Evolutionary conservation across 352 stramenopile genomes (phyloP).

Genomic region (Pythium rhizo-oryzae): DNA sequence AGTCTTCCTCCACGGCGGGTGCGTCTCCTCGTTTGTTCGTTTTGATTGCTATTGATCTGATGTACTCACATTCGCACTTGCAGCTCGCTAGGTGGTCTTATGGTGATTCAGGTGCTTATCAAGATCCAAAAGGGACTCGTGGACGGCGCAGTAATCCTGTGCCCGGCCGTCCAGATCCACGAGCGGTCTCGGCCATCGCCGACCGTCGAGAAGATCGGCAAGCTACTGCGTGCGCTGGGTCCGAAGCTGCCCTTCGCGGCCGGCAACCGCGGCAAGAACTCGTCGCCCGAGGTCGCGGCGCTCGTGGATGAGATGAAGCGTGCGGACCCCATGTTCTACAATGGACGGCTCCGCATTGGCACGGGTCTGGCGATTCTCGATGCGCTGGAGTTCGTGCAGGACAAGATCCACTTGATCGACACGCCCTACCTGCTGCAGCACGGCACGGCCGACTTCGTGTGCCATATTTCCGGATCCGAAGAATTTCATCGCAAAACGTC

Average conservation of each 20-base stretch:
- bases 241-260: conserved; percentile 69
- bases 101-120: conserved; percentile 60
- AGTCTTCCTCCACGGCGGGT: conserved; percentile 76
- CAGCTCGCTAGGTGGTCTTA: conserved; percentile 72
- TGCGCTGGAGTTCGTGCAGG: conserved; percentile 54
- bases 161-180: conserved; percentile 73
- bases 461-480: conserved; percentile 68
- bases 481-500: conserved; percentile 54
- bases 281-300: conserved; percentile 56
- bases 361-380: conserved; percentile 74
- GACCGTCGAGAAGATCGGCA: conserved; percentile 49
- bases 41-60: not conserved
- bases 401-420: conserved; percentile 61
- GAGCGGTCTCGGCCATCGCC: conserved; percentile 47
- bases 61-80: conserved; percentile 16
- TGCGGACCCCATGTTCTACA: conserved; percentile 74
- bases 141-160: conserved; percentile 72
- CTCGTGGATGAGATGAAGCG: conserved; percentile 57
- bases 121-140: conserved; percentile 53
- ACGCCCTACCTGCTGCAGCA: conserved; percentile 82
- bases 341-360: conserved; percentile 69
- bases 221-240: conserved; percentile 52
- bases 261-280: conserved; percentile 65
- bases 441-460: conserved; percentile 66
- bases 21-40: conserved; percentile 11